Evolutionary conservation across 1,284 basidiomycete species (phyloP), one percentile per base, ranked within the genome.

Genomic region (Trichosporon sp.): DNA sequence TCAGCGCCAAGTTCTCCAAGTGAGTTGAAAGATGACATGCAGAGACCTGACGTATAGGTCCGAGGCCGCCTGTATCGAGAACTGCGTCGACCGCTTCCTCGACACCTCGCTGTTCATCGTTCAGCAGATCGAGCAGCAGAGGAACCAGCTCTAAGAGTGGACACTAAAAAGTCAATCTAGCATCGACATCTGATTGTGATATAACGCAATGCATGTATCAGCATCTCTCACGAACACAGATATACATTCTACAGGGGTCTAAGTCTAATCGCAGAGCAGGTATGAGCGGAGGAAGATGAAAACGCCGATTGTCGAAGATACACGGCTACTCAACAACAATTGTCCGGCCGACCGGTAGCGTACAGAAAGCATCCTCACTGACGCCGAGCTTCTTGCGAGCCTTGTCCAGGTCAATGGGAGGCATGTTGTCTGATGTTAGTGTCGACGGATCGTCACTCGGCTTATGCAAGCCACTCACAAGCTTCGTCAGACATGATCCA

Each of bases 81-180:
- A 95, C 82, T 97, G 93, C 75, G 94, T 96, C 56, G 92, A 93
- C 70, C 85, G 95, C 63, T 98, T 97, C 83, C 83, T 97, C 70
- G 95, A 98, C 81, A 88, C 91, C n/a, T 92, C 89, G 72, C 81
- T 94, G 59, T 92, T 86, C 82, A 86, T 95, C 81, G 88, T 97
- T 69, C 87, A 87, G 74, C 86, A 88, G 76, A 86, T 98, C 63
- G 89, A 95, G 78, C 59, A 72, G 64, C 78, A 81, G 64, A 73
- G 74, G 66, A 73, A 79, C 64, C 74, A 76, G 58, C 49, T 29
- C 31, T 54, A 54, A 54, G 16, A 29, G 25, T 27, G 27, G 27
- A 54, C 25, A 10, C n/a, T 54, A 54, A 54, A 37, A 29, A 27
- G 49, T 54, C 49, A 54, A 29, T 29, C 16, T n/a, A 54, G 49